Evolutionary conservation across 192 early-diverging fungal species (phyloP).

Genomic region (Gaertneriomyces semiglobifer): DNA sequence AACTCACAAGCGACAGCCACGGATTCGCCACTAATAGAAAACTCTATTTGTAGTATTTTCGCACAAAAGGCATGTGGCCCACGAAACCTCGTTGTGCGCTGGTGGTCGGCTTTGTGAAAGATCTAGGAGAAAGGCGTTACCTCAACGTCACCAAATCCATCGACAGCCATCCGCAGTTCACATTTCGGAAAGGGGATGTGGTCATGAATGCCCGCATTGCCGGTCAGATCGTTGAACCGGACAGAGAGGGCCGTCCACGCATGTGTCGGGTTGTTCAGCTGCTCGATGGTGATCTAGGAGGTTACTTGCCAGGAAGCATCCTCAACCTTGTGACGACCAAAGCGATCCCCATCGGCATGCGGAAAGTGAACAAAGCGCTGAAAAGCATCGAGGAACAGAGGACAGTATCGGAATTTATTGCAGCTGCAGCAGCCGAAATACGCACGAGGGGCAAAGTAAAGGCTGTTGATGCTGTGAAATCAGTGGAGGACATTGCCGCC

Average conservation of each 20-base stretch:
- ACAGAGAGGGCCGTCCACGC: conserved; percentile 23
- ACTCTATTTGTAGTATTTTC: conserved; percentile 32
- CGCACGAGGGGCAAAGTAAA: not conserved
- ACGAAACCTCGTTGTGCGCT: conserved; percentile 40
- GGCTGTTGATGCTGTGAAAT: not conserved
- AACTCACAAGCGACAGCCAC: not conserved
- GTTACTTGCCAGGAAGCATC: conserved; percentile 40
- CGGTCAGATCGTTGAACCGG: conserved; percentile 37
- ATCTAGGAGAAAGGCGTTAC: conserved; percentile 23
- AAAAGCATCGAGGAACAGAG: conserved; percentile 18
- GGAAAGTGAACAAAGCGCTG: conserved; percentile 35
- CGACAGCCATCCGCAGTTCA: conserved; percentile 32
- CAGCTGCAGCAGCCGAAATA: conserved; percentile 5
- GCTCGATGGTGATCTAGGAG: conserved; percentile 47
- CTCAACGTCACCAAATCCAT: conserved; percentile 43
- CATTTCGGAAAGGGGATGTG: conserved; percentile 22
- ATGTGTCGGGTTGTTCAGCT: conserved; percentile 42
- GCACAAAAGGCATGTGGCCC: conserved; percentile 46
- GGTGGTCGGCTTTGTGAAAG: conserved; percentile 27
- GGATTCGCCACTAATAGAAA: not conserved
- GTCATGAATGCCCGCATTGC: conserved; percentile 41
- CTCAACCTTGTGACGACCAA: conserved; percentile 40
- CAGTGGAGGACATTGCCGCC: not conserved
- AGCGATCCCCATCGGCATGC: conserved; percentile 42
- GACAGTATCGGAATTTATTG: conserved; percentile 17